These are phyloP conservation scores for Sporisorium scitamineum DNA, from an alignment of 1,284 basidiomycete species.

Conservation along the genomic window DNA sequence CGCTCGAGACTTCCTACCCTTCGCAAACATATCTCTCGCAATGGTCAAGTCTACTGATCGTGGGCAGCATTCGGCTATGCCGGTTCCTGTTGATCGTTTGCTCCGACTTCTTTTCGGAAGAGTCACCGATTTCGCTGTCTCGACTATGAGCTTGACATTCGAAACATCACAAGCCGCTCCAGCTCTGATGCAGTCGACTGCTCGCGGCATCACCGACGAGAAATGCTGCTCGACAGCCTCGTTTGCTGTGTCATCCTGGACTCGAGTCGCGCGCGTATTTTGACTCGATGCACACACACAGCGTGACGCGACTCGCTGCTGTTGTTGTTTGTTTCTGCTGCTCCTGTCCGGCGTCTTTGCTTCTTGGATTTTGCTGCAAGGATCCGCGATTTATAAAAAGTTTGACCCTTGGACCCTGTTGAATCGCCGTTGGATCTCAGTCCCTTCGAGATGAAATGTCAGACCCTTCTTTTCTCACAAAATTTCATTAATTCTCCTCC, in stretches of 20 bases:
- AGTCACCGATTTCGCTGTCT: too few species aligned
- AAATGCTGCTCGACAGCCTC: background rate
- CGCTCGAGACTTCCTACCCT: background rate
- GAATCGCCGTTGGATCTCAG: background rate
- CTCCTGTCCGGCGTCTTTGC: background rate
- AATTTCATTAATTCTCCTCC: background rate
- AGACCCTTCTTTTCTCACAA: background rate
- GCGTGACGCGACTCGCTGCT: slow-evolving; percentile 10
- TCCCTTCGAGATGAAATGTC: background rate
- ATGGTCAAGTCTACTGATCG: background rate
- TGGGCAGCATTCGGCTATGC: background rate
- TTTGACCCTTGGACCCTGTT: slow-evolving; percentile 6
- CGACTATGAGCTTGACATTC: too few species aligned
- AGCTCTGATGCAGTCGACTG: background rate
- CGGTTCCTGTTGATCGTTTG: background rate
- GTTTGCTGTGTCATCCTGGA: background rate
- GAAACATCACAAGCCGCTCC: background rate
- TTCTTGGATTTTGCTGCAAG: background rate
- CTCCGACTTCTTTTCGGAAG: background rate
- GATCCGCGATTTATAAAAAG: background rate
- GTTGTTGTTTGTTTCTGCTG: background rate
- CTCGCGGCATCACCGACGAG: background rate
- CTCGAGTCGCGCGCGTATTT: background rate
- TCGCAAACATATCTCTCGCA: background rate
- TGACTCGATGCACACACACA: too few species aligned